A percentile compares a stretch with the other conserved stretches of the same genome.
Conservation (phyloP, 495 filamentous ascomycete genomes). For the Talaromyces stipitatus region DNA sequence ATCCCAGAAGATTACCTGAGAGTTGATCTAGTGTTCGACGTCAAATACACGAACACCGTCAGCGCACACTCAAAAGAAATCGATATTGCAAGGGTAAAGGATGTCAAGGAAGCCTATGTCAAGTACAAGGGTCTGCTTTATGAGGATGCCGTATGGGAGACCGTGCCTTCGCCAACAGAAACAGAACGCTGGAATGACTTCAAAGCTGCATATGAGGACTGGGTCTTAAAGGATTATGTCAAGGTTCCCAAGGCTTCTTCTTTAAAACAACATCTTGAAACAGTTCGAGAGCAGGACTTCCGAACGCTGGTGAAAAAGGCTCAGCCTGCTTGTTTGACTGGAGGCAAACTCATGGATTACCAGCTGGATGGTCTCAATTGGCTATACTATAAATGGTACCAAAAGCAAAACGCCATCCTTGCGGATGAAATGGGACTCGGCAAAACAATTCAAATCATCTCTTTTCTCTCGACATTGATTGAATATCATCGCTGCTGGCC, state of each 20-base stretch:
- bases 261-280: slow-evolving; percentile 53
- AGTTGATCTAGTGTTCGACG: slow-evolving; percentile 81
- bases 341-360: slow-evolving; percentile 86
- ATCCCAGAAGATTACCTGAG: slow-evolving; percentile 77
- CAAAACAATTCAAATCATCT: slow-evolving; percentile 94
- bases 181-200: slow-evolving; percentile 74
- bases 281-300: slow-evolving; percentile 59
- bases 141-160: slow-evolving; percentile 86
- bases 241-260: slow-evolving; percentile 40
- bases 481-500: slow-evolving; percentile 80
- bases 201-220: slow-evolving; percentile 73
- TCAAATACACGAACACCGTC: slow-evolving; percentile 49
- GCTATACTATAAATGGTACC: slow-evolving; percentile 87
- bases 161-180: slow-evolving; percentile 61
- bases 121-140: slow-evolving; percentile 97
- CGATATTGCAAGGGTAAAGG: slow-evolving; percentile 58
- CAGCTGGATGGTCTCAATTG: slow-evolving; percentile 93
- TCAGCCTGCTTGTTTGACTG: slow-evolving; percentile 66
- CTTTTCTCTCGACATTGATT: slow-evolving; percentile 68
- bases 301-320: slow-evolving; percentile 55
- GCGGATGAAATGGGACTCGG: slow-evolving; percentile 99
- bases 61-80: slow-evolving; percentile 44
- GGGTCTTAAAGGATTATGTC: slow-evolving; percentile 67
- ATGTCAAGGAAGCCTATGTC: slow-evolving; percentile 64
- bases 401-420: slow-evolving; percentile 79